phyloP scores from a whole-genome alignment of 768 basidiomycete species.

The Trametes elegans region DNA sequence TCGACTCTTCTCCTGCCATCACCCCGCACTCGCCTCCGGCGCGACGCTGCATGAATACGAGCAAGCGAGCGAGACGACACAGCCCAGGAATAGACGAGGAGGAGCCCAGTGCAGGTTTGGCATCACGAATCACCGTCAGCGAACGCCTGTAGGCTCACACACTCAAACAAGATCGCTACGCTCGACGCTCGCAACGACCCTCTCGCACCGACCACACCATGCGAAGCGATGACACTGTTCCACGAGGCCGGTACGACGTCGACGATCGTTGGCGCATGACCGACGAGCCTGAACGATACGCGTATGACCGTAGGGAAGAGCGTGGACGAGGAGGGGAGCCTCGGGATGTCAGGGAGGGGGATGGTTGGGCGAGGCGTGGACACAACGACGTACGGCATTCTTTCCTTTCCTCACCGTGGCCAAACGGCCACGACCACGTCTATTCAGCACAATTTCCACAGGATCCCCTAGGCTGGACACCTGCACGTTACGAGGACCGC shows the following conservation, averaged over 20 bases:
- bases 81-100: constrained; percentile 10
- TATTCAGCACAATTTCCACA: constrained; percentile 10
- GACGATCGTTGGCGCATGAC: constrained; percentile 49
- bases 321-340: constrained; percentile 11
- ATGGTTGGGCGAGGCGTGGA: constrained; percentile 14
- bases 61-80: constrained; percentile 14
- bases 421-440: neutral
- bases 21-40: constrained; percentile 8
- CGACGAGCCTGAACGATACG: constrained; percentile 31
- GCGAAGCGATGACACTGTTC: constrained; percentile 51
- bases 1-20: constrained; percentile 23
- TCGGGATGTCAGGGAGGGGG: constrained; percentile 10
- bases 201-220: constrained; percentile 40
- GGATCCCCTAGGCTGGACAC: constrained; percentile 13
- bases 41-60: constrained; percentile 1
- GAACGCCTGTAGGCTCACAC: constrained; percentile 12
- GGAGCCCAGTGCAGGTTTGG: constrained; percentile 17
- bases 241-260: constrained; percentile 47
- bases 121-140: constrained; percentile 16
- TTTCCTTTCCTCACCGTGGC: neutral
- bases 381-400: constrained; percentile 13
- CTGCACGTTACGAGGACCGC: constrained; percentile 15
- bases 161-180: constrained; percentile 29
- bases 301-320: constrained; percentile 15
- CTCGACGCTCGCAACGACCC: constrained; percentile 38